These are phyloP conservation scores for Cadophora malorum DNA, from an alignment of 2,329 filamentous ascomycete genomes.

Conservation along the genomic window DNA sequence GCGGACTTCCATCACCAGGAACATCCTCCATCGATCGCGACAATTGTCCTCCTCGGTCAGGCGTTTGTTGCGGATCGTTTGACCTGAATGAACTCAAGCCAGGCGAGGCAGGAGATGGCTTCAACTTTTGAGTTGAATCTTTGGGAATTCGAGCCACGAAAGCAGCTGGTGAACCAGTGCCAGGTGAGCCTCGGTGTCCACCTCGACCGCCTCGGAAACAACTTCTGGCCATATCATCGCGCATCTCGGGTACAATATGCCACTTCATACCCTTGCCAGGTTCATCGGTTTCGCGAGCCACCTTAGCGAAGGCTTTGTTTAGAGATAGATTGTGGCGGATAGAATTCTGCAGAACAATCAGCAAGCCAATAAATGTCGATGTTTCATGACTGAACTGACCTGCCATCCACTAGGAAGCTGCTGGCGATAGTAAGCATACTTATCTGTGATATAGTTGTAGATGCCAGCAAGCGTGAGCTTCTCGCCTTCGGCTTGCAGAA, in stretches of 20 bases:
- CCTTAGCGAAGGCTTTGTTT: slow-evolving; percentile 94
- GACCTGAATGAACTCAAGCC: slow-evolving; percentile 57
- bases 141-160: slow-evolving; percentile 48
- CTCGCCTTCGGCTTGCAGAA: slow-evolving; percentile 83
- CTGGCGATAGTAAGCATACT: slow-evolving; percentile 92
- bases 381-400: slow-evolving; percentile 56
- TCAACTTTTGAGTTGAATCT: slow-evolving; percentile 62
- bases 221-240: slow-evolving; percentile 79
- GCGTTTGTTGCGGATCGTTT: slow-evolving; percentile 57
- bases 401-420: slow-evolving; percentile 84
- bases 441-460: slow-evolving; percentile 88
- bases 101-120: slow-evolving; percentile 63
- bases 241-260: slow-evolving; percentile 85
- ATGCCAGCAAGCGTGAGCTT: slow-evolving; percentile 92
- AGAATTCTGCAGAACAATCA: slow-evolving; percentile 69
- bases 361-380: neutral
- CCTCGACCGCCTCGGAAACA: slow-evolving; percentile 63
- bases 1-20: slow-evolving; percentile 61
- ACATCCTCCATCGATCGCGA: slow-evolving; percentile 37
- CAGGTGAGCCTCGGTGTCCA: slow-evolving; percentile 69
- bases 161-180: slow-evolving; percentile 60
- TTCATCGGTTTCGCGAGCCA: slow-evolving; percentile 89
- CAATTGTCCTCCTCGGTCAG: slow-evolving; percentile 56
- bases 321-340: slow-evolving; percentile 96
- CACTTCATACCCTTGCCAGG: slow-evolving; percentile 99